These are phyloP conservation scores for Xanthoconium purpureum DNA, from an alignment of 768 basidiomycete genomes.

Conservation along the genomic window DNA sequence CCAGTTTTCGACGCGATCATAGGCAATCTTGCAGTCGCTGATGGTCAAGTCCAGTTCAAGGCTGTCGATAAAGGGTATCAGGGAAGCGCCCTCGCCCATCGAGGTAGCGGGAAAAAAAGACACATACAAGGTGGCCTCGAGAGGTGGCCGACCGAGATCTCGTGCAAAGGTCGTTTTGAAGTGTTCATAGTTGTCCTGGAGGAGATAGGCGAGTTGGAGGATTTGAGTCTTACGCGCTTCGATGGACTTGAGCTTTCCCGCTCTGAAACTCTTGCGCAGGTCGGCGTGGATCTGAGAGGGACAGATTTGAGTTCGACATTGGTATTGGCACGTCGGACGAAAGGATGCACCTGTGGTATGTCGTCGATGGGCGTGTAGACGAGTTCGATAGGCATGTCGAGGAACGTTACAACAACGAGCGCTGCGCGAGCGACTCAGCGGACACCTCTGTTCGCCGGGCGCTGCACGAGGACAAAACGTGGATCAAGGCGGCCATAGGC, in stretches of 20 bases:
- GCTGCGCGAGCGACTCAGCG: too few species aligned
- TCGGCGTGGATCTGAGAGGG: constrained; percentile 49
- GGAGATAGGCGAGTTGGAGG: constrained; percentile 65
- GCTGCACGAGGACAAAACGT: too few species aligned
- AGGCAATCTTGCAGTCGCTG: constrained; percentile 52
- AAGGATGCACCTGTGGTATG: constrained; percentile 44
- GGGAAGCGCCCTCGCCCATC: not conserved
- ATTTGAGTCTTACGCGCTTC: constrained; percentile 73
- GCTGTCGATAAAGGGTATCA: constrained; percentile 42
- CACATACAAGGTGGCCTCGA: constrained; percentile 58
- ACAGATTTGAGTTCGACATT: not conserved
- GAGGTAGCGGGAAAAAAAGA: too few species aligned
- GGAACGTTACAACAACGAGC: too few species aligned
- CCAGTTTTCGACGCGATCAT: constrained; percentile 72
- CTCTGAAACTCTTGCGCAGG: constrained; percentile 53
- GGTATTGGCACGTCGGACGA: too few species aligned
- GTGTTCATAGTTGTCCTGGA: constrained; percentile 66
- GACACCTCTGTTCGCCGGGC: too few species aligned
- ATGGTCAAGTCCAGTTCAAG: constrained; percentile 58
- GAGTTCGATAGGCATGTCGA: constrained; percentile 31
- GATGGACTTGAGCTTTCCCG: constrained; percentile 65
- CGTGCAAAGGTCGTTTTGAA: constrained; percentile 55
- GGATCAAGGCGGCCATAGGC: too few species aligned
- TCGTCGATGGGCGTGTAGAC: constrained; percentile 51
- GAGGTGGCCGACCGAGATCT: constrained; percentile 63